phyloP scores from a whole-genome alignment of 371 early-diverging fungal genomes.

The Circinella umbellata region DNA sequence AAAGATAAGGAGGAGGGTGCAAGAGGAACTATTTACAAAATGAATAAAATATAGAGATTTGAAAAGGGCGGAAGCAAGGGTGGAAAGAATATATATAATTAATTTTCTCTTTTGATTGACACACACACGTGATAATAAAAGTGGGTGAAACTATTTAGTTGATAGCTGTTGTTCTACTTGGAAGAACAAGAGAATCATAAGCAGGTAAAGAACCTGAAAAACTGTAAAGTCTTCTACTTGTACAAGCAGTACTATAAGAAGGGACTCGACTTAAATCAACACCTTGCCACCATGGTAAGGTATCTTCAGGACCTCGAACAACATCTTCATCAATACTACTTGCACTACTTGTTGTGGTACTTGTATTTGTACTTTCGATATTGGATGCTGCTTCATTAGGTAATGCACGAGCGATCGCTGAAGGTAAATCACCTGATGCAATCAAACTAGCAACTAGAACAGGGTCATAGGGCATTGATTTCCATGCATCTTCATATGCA shows the following conservation, averaged over 20 bases:
- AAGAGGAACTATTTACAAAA: too few relatives aligned
- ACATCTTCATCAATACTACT: conserved; percentile 37
- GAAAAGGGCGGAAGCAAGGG: too few relatives aligned
- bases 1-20: too few relatives aligned
- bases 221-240: conserved; percentile 31
- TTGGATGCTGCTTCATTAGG: conserved; percentile 84
- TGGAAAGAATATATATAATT: too few relatives aligned
- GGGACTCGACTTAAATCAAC: conserved; percentile 34
- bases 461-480: conserved; percentile 47
- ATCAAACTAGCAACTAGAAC: conserved; percentile 33
- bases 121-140: neutral
- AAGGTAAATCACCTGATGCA: conserved; percentile 39
- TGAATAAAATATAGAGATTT: too few relatives aligned
- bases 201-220: conserved; percentile 44
- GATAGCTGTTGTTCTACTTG: conserved; percentile 10
- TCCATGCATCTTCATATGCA: conserved; percentile 58
- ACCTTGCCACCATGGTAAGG: conserved; percentile 52
- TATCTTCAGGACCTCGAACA: conserved; percentile 46
- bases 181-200: conserved; percentile 42
- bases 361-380: conserved; percentile 67
- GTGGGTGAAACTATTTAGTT: neutral
- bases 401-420: conserved; percentile 65
- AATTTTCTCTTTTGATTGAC: too few relatives aligned
- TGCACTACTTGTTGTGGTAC: conserved; percentile 6
- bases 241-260: conserved; percentile 33